Evolutionary conservation across 83 land plant species (phyloP).

Genomic region (Picea abies): DNA sequence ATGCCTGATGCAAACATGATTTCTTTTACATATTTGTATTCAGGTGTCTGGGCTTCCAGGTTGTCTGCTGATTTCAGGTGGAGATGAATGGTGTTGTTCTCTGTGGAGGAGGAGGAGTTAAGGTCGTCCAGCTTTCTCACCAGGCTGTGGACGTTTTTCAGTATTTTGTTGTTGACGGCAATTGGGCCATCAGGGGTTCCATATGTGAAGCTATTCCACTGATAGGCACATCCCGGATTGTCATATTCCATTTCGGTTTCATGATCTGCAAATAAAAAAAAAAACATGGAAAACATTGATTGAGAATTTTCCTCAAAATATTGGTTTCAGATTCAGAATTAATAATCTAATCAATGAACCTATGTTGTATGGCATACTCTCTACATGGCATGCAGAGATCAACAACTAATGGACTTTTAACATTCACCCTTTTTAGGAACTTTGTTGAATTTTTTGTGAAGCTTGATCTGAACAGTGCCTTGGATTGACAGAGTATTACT

Average conservation of each 20-base stretch:
- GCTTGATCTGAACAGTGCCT: too few relatives aligned
- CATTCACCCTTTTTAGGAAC: too few relatives aligned
- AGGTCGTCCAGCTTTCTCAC: constrained; percentile 55
- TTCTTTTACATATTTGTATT: constrained; percentile 58
- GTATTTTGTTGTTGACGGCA: constrained; percentile 27
- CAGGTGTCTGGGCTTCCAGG: constrained; percentile 34
- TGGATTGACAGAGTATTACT: too few relatives aligned
- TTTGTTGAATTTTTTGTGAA: too few relatives aligned
- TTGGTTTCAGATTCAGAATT: not conserved
- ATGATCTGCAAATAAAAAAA: not conserved
- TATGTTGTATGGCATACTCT: too few relatives aligned
- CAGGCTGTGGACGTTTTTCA: constrained; percentile 43
- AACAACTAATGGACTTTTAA: too few relatives aligned
- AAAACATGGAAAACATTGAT: too few relatives aligned
- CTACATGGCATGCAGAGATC: too few relatives aligned
- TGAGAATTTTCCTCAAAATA: too few relatives aligned
- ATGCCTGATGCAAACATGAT: constrained; percentile 72
- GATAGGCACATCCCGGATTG: not conserved
- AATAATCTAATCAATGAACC: too few relatives aligned
- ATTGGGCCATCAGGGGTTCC: not conserved
- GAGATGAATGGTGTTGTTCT: constrained; percentile 40
- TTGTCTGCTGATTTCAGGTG: constrained; percentile 23
- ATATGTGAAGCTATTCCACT: constrained; percentile 9
- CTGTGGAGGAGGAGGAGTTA: constrained; percentile 44
- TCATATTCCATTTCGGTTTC: not conserved